Conservation (phyloP, 179 eudicot species). For the Camellia oleifera region DNA sequence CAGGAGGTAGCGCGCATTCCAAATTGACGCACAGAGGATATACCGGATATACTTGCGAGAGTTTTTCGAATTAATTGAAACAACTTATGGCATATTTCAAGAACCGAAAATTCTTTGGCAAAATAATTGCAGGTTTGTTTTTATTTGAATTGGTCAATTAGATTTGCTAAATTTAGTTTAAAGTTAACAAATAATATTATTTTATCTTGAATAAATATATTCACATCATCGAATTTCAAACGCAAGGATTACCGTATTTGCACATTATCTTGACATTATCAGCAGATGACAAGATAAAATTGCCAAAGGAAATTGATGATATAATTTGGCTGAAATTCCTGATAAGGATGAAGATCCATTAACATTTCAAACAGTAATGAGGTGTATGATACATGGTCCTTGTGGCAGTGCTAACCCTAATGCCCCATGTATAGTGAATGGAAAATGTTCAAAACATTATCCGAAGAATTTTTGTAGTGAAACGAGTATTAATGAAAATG, state of each 20-base stretch:
- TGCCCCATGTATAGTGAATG: slow-evolving; percentile 15
- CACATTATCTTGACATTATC: slow-evolving; percentile 11
- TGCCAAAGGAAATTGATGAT: not conserved
- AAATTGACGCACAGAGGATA: not conserved
- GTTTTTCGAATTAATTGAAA: not conserved
- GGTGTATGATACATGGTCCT: not conserved
- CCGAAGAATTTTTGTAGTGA: slow-evolving; percentile 1
- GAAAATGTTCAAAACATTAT: slow-evolving; percentile 13
- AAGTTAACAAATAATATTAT: too few relatives aligned
- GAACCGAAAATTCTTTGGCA: not conserved
- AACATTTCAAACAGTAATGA: not conserved
- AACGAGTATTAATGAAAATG: slow-evolving; percentile 16
- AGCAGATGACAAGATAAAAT: not conserved
- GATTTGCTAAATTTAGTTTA: too few relatives aligned
- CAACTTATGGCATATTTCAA: not conserved
- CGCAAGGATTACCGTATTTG: slow-evolving; percentile 17
- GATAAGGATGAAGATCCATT: slow-evolving; percentile 5
- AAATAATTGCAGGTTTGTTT: not conserved
- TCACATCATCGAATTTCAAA: slow-evolving; percentile 19
- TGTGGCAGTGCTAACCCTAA: not conserved
- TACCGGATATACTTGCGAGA: not conserved
- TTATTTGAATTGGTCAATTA: too few relatives aligned
- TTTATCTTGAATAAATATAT: not conserved
- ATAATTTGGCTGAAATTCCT: not conserved
- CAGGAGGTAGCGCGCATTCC: not conserved